Conservation (phyloP, 345 rosid species). For the Toxicodendron radicans region DNA sequence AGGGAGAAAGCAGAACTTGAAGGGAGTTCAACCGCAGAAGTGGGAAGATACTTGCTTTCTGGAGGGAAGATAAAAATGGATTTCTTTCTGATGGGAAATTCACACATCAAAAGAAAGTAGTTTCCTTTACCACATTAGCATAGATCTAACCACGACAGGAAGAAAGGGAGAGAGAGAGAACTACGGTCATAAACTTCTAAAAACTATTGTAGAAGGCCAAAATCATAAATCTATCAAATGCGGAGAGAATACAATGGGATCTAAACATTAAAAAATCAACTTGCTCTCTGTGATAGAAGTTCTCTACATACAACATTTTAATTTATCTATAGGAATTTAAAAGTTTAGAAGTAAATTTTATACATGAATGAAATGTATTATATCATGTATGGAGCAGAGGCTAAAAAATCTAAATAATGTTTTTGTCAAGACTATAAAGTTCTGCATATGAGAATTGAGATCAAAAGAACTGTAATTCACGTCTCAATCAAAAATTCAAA, state of each 20-base stretch:
- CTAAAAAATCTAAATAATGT: neutral
- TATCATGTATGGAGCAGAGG: neutral
- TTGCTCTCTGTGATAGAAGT: neutral
- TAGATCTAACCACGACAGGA: neutral
- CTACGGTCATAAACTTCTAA: neutral
- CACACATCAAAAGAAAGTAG: conserved; percentile 4
- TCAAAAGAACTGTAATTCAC: neutral
- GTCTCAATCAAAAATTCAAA: conserved; percentile 3
- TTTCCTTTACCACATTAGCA: neutral
- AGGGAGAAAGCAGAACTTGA: neutral
- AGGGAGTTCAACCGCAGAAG: neutral
- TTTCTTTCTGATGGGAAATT: neutral
- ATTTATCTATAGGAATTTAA: neutral
- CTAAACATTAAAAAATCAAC: neutral
- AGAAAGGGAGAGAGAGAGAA: neutral
- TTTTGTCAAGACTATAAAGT: neutral
- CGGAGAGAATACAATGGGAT: neutral
- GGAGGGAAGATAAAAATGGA: neutral
- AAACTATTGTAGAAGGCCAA: neutral
- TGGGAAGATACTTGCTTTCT: neutral
- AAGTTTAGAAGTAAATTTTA: neutral
- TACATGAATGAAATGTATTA: neutral
- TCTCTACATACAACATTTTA: neutral
- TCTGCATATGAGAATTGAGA: neutral
- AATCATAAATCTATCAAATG: neutral